Conservation (phyloP, 176 grass and related monocot species). For the Oryza nivara region DNA sequence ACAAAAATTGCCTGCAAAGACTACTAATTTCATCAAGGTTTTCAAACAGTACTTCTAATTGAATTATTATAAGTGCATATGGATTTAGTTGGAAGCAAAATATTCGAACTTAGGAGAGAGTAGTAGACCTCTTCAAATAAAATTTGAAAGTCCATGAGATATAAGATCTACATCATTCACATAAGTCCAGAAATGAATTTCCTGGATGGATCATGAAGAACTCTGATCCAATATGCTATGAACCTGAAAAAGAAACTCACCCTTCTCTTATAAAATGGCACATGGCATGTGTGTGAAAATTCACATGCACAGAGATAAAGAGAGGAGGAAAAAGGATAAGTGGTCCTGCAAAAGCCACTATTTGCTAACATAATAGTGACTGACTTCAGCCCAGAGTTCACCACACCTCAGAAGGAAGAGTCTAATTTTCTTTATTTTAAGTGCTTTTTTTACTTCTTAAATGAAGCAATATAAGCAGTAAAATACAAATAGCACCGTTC, state of each 20-base stretch:
- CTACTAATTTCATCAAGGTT: slow-evolving; percentile 9
- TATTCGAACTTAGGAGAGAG: slow-evolving; percentile 27
- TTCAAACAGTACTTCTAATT: neutral
- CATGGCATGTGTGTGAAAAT: slow-evolving; percentile 32
- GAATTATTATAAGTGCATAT: slow-evolving; percentile 3
- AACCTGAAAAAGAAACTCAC: slow-evolving; percentile 39
- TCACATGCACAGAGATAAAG: neutral
- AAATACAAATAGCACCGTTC: slow-evolving; percentile 9
- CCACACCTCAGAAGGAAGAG: neutral
- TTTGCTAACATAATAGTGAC: neutral
- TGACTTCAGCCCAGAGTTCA: slow-evolving; percentile 7
- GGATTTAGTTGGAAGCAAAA: slow-evolving; percentile 22
- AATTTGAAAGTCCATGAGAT: slow-evolving; percentile 32
- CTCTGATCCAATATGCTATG: slow-evolving; percentile 19
- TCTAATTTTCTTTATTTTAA: slow-evolving; percentile 7
- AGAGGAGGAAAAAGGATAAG: neutral
- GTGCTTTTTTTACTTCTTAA: neutral
- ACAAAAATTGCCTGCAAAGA: slow-evolving; percentile 2
- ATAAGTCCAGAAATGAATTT: slow-evolving; percentile 40
- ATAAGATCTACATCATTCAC: slow-evolving; percentile 41
- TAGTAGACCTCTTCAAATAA: slow-evolving; percentile 35
- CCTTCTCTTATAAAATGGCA: slow-evolving; percentile 33
- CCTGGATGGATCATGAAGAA: slow-evolving; percentile 46
- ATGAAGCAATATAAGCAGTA: slow-evolving; percentile 5
- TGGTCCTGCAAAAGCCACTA: neutral